Evolutionary conservation across 331 rosid species (phyloP).

Genomic region (Quercus phellos): DNA sequence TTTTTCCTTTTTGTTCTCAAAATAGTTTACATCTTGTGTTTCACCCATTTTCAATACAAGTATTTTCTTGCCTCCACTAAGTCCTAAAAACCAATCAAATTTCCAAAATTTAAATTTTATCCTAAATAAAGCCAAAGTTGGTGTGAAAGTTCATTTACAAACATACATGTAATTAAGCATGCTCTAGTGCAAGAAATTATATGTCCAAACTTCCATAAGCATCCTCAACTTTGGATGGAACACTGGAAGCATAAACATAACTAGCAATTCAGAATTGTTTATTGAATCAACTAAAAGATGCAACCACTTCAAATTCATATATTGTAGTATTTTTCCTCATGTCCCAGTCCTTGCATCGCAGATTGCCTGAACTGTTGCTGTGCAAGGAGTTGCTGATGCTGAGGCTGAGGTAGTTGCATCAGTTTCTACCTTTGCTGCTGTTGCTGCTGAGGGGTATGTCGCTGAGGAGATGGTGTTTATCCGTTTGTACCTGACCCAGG

Average conservation of each 20-base stretch:
- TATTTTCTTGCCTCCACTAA: background rate
- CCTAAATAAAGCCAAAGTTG: background rate
- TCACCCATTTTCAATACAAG: background rate
- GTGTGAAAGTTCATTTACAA: background rate
- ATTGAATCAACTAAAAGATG: background rate
- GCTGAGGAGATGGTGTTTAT: conserved; percentile 98
- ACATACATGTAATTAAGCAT: background rate
- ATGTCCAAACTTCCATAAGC: background rate
- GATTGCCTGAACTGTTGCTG: conserved; percentile 80
- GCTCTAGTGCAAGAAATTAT: background rate
- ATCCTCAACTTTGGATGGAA: background rate
- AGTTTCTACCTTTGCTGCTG: conserved; percentile 68
- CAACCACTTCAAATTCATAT: background rate
- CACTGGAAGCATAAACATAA: background rate
- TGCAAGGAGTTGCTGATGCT: conserved; percentile 58
- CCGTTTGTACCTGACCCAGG: conserved; percentile 70
- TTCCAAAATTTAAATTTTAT: background rate
- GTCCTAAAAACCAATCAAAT: background rate
- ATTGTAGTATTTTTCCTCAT: conserved; percentile 15
- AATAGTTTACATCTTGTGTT: background rate
- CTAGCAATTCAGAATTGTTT: too few species aligned
- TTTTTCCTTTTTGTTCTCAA: background rate
- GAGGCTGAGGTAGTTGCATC: conserved; percentile 78
- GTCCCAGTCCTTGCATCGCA: conserved; percentile 79
- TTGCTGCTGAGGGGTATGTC: conserved; percentile 54